phyloP scores from a whole-genome alignment of 2,329 filamentous ascomycete genomes.

The Graphilbum ipis-grandicollis region DNA sequence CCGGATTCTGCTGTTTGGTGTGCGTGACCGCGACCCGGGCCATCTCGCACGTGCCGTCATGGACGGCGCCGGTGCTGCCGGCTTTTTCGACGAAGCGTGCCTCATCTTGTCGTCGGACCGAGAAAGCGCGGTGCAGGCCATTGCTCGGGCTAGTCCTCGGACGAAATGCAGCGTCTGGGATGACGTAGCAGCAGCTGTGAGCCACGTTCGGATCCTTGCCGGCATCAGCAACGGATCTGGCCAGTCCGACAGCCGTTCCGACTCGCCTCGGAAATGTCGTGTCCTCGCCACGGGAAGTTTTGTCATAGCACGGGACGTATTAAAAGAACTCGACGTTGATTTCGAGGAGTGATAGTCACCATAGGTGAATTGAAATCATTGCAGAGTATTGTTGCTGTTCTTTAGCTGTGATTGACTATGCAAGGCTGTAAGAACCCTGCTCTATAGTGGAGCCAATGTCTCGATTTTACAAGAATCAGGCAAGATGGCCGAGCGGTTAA shows the following conservation, averaged over 20 bases:
- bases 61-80: slow-evolving; percentile 14
- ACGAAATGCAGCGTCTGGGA: slow-evolving; percentile 21
- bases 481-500: slow-evolving; percentile 8
- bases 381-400: not conserved
- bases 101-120: slow-evolving; percentile 8
- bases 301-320: slow-evolving; percentile 25
- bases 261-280: slow-evolving; percentile 21
- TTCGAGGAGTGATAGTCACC: slow-evolving; percentile 6
- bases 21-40: slow-evolving; percentile 44
- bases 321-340: slow-evolving; percentile 10
- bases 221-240: too few relatives aligned
- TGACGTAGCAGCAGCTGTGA: slow-evolving; percentile 38
- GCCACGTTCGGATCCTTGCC: slow-evolving; percentile 21
- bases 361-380: too few relatives aligned
- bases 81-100: slow-evolving; percentile 10
- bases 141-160: slow-evolving; percentile 1
- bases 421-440: too few relatives aligned
- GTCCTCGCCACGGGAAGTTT: slow-evolving; percentile 31
- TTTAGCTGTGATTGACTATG: too few relatives aligned
- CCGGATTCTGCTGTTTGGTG: slow-evolving; percentile 70
- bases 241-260: not conserved
- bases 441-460: too few relatives aligned
- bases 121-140: not conserved
- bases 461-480: not conserved
- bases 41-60: slow-evolving; percentile 33